Evolutionary conservation across 1,284 basidiomycete genomes (phyloP).

Genomic region (Rhodotorula sp.): DNA sequence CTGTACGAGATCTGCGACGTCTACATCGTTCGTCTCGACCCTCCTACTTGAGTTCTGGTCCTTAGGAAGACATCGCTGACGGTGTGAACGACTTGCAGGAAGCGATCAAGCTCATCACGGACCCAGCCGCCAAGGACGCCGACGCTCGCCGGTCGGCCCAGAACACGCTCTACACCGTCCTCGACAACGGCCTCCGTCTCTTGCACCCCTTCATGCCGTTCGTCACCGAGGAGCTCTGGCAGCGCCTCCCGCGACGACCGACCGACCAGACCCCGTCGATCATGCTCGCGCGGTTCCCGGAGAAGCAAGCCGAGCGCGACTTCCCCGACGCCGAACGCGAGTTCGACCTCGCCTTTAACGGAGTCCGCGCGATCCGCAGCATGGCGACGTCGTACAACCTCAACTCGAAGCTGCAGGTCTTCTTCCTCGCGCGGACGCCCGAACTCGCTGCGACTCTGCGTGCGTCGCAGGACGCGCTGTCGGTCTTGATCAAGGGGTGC

Average conservation of each 20-base stretch:
- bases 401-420: slow-evolving; percentile 84
- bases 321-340: slow-evolving; percentile 73
- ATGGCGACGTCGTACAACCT: slow-evolving; percentile 88
- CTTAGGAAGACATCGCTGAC: background rate
- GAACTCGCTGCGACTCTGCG: slow-evolving; percentile 28
- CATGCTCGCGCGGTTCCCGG: slow-evolving; percentile 82
- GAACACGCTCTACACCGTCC: slow-evolving; percentile 91
- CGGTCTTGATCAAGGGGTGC: slow-evolving; percentile 76
- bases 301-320: slow-evolving; percentile 61
- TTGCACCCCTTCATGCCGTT: slow-evolving; percentile 99
- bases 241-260: slow-evolving; percentile 80
- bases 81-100: slow-evolving; percentile 4
- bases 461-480: slow-evolving; percentile 22
- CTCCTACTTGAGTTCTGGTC: slow-evolving; percentile 54
- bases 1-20: slow-evolving; percentile 97
- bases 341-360: slow-evolving; percentile 83
- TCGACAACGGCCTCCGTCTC: slow-evolving; percentile 84
- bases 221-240: slow-evolving; percentile 98
- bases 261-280: slow-evolving; percentile 81
- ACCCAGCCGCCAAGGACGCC: slow-evolving; percentile 65
- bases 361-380: slow-evolving; percentile 76
- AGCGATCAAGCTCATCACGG: slow-evolving; percentile 37
- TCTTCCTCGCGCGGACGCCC: slow-evolving; percentile 58
- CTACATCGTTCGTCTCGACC: slow-evolving; percentile 62
- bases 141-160: slow-evolving; percentile 76